A percentile compares a stretch with the other conserved stretches of the same genome.
Conservation (phyloP, 1,284 basidiomycete species). For the Mycosarcoma maydis region DNA sequence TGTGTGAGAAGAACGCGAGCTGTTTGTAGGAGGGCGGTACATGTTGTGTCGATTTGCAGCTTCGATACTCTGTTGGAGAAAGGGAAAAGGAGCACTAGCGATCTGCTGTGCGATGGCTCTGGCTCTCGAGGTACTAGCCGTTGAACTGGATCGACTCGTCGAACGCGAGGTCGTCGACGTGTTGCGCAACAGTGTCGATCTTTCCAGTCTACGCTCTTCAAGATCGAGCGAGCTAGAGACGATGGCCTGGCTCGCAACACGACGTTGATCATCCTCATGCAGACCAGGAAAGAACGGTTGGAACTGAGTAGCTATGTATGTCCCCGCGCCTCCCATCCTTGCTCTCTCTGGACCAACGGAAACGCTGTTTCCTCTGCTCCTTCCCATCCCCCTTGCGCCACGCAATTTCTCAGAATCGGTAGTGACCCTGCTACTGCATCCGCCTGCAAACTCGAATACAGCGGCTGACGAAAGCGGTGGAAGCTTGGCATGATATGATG, state of each 20-base stretch:
- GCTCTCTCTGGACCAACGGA: slow-evolving; percentile 18
- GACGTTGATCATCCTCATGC: slow-evolving; percentile 22
- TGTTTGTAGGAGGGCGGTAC: slow-evolving; percentile 1
- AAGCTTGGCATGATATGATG: slow-evolving; percentile 4
- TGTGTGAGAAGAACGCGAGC: not conserved
- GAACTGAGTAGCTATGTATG: slow-evolving; percentile 21
- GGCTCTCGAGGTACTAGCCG: slow-evolving; percentile 27
- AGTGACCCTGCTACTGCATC: slow-evolving; percentile 16
- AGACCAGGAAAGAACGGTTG: slow-evolving; percentile 33
- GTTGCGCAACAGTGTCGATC: slow-evolving; percentile 19
- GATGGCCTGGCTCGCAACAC: slow-evolving; percentile 6
- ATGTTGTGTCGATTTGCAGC: slow-evolving; percentile 20
- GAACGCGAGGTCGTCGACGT: slow-evolving; percentile 17
- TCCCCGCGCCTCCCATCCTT: not conserved
- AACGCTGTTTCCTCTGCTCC: slow-evolving; percentile 22
- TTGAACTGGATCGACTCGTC: slow-evolving; percentile 22
- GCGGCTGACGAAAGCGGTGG: slow-evolving; percentile 15
- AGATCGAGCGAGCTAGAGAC: slow-evolving; percentile 40
- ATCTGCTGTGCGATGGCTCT: slow-evolving; percentile 41
- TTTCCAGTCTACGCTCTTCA: slow-evolving; percentile 6
- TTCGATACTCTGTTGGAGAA: slow-evolving; percentile 30
- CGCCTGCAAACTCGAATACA: slow-evolving; percentile 28
- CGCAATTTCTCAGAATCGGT: slow-evolving; percentile 22
- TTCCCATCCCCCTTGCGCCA: slow-evolving; percentile 3
- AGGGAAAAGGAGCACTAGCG: slow-evolving; percentile 38